Base-by-base conservation (phyloP, 306 rosid genomes). In the Spatholobus suberectus region DNA sequence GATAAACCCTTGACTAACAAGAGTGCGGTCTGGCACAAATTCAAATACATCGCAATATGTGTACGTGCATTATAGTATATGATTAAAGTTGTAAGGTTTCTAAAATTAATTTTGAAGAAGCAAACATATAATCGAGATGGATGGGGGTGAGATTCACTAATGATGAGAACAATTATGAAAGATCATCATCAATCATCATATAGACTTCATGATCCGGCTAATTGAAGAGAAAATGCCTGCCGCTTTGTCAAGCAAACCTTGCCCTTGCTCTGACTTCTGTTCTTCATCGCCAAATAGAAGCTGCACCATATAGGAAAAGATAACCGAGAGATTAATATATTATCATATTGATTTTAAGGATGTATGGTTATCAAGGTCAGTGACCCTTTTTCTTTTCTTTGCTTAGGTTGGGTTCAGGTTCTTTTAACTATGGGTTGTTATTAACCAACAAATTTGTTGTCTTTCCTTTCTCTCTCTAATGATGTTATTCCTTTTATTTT, bases 161-260 rank as follows among this genome's bases (percentile, higher is more conserved):
- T 27, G 58, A 58, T 51, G 21, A 40, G 71, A 80, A 47, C 24
- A 26, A 54, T 62, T 15, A 41, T 41, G 75, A 32, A 54, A 61
- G 9, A 11, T 34, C 34, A 69, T 84, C 82, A 75, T 75, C 63
- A 62, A 76, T 77, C 26, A 54, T 65, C 88, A 92, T 66, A 96
- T 89, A 71, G 91, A 78, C 86, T 84, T 96, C 98, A 96, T 96
- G 87, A 96, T 85, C 69, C 96, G 92, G 75, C 85, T 96, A 43
- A 96, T 54, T 8, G 99, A 96, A 81, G 97, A 90, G 86, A 96
- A 82, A 75, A 96, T 58, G 79, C 97, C 91, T 23, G 93, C 99
- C 0, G 96, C 99, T 82, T 86, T 86, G 74, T 87, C 91, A 75
- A 96, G 73, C 76, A 96, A 85, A 70, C 92, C 90, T 61, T 77